Conservation (phyloP, 2,329 filamentous ascomycete genomes). For the Exophiala calicioides region DNA sequence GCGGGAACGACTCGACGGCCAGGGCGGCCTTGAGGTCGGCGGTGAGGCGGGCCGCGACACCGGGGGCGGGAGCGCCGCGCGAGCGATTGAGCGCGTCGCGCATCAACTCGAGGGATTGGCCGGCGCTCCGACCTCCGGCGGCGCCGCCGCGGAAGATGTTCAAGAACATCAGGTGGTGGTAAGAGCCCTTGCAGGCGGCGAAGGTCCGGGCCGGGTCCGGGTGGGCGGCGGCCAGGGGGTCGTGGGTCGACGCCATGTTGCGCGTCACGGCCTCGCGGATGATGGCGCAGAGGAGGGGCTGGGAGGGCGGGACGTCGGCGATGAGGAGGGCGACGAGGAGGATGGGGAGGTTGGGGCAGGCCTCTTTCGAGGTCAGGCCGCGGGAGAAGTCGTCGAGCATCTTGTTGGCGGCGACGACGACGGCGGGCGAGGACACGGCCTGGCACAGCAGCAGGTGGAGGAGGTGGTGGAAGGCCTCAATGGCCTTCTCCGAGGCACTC, state of each 20-base stretch:
- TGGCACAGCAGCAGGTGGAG: conserved; percentile 55
- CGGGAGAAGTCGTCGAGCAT: conserved; percentile 42
- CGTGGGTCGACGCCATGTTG: conserved; percentile 56
- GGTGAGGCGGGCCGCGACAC: conserved; percentile 44
- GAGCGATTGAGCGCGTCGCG: conserved; percentile 50
- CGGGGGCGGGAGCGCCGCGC: conserved; percentile 49
- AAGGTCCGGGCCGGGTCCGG: conserved; percentile 50
- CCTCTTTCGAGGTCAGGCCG: conserved; percentile 44
- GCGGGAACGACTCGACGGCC: conserved; percentile 44
- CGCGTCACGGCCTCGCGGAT: conserved; percentile 53
- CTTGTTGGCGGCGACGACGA: conserved; percentile 45
- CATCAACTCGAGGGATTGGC: conserved; percentile 37
- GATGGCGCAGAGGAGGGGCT: conserved; percentile 44
- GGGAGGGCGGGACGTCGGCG: conserved; percentile 45
- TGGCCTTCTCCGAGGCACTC: conserved; percentile 55
- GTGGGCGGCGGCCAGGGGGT: conserved; percentile 34
- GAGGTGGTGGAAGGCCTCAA: conserved; percentile 55
- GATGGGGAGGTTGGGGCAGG: conserved; percentile 52
- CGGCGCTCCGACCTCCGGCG: conserved; percentile 35
- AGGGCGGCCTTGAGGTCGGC: conserved; percentile 49
- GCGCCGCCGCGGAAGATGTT: conserved; percentile 52
- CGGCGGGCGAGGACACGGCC: conserved; percentile 39
- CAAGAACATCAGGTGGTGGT: conserved; percentile 56
- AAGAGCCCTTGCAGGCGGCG: conserved; percentile 49
- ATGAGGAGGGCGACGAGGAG: conserved; percentile 52